Conservation (phyloP, 2,329 filamentous ascomycete species). For the Blastomyces parvus region DNA sequence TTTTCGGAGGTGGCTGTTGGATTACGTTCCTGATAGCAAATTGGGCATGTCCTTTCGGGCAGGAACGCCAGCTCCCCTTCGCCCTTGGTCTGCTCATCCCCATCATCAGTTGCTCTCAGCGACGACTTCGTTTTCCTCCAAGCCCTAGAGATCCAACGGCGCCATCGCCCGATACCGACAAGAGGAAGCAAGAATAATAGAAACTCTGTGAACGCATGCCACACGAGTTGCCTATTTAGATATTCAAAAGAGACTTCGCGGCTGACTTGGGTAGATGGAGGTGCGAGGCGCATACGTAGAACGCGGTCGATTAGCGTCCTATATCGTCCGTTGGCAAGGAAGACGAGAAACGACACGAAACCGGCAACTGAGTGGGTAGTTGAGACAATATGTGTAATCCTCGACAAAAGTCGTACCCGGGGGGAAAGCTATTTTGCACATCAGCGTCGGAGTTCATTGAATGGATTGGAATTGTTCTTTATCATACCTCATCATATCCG, state of each 20-base stretch:
- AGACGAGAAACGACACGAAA: conserved; percentile 78
- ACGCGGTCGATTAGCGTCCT: conserved; percentile 80
- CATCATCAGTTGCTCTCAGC: conserved; percentile 42
- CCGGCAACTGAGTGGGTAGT: conserved; percentile 72
- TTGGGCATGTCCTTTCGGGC: conserved; percentile 88
- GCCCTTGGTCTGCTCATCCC: conserved; percentile 43
- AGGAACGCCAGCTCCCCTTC: conserved; percentile 73
- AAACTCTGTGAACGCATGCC: conserved; percentile 99
- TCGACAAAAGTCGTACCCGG: conserved; percentile 51
- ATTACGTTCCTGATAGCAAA: conserved; percentile 93
- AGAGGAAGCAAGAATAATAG: conserved; percentile 93
- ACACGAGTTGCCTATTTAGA: conserved; percentile 91
- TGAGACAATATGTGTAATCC: conserved; percentile 58
- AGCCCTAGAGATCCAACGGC: conserved; percentile 74
- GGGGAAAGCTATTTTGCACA: conserved; percentile 33
- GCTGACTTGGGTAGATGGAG: conserved; percentile 73
- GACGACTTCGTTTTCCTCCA: conserved; percentile 71
- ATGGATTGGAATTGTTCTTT: neutral
- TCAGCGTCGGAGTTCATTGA: neutral
- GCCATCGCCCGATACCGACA: conserved; percentile 90
- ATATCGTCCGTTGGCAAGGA: conserved; percentile 83
- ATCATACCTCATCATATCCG: conserved; percentile 52
- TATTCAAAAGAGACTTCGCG: conserved; percentile 96
- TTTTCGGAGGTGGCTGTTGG: conserved; percentile 59
- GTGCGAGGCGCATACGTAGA: conserved; percentile 72